A percentile compares a stretch with the other conserved stretches of the same genome.
These are phyloP conservation scores for Pseudonitzschia multiseries DNA, from an alignment of 108 stramenopile genomes.

Conservation along the genomic window DNA sequence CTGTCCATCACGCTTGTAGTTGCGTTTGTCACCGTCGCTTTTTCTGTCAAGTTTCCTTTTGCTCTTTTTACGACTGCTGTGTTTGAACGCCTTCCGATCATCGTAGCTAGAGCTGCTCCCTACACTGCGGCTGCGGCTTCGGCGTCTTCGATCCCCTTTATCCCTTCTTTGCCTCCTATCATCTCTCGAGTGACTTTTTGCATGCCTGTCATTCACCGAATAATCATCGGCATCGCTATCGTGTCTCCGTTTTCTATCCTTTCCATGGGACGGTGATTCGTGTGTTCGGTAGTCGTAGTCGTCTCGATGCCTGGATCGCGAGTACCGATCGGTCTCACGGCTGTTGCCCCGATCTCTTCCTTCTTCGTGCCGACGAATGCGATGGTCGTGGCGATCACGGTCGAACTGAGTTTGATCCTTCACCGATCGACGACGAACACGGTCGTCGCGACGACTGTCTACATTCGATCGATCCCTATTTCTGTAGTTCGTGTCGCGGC, in stretches of 20 bases:
- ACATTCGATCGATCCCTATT: not conserved
- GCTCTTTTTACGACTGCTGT: not conserved
- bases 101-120: slow-evolving; percentile 12
- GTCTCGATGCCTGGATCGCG: slow-evolving; percentile 4
- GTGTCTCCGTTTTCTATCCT: not conserved
- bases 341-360: not conserved
- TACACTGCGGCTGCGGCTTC: slow-evolving; percentile 5
- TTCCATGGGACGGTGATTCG: not conserved
- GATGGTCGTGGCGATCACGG: slow-evolving; percentile 8
- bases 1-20: slow-evolving; percentile 15
- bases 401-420: not conserved
- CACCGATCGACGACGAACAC: not conserved
- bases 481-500: slow-evolving; percentile 10
- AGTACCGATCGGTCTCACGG: not conserved
- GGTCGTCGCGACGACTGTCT: not conserved
- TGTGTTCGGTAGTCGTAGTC: not conserved
- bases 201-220: not conserved
- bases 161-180: not conserved
- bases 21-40: slow-evolving; percentile 17
- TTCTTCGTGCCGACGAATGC: not conserved
- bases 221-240: not conserved
- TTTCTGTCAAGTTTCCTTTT: slow-evolving; percentile 6
- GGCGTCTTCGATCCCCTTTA: slow-evolving; percentile 5
- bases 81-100: not conserved
- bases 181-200: not conserved